Percentiles rank a stretch among this genome's conserved stretches.
These are phyloP conservation scores for Withania somnifera DNA, from an alignment of 305 asterid species.

Conservation along the genomic window DNA sequence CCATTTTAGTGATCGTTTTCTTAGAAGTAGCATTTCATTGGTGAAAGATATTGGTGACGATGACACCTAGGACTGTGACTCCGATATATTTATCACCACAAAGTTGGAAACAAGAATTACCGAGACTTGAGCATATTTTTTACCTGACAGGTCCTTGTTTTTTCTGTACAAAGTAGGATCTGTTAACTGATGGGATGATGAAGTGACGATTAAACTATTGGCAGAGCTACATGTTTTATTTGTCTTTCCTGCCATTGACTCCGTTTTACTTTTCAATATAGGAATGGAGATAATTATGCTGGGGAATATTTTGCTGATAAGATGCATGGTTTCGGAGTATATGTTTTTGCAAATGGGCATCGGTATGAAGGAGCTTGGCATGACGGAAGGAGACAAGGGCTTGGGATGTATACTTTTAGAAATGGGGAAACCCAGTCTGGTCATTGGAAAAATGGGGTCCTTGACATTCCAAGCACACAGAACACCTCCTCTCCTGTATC, in stretches of 20 bases:
- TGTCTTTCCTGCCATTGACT: background rate
- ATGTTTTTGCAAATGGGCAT: constrained; percentile 29
- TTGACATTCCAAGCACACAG: constrained; percentile 23
- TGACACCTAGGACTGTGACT: background rate
- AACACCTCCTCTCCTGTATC: constrained; percentile 5
- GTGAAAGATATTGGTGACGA: background rate
- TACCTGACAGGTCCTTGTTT: background rate
- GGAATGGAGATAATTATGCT: constrained; percentile 26
- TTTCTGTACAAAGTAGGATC: background rate
- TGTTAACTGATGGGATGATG: background rate
- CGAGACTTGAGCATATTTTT: background rate
- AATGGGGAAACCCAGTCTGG: constrained; percentile 28
- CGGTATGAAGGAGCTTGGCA: constrained; percentile 33
- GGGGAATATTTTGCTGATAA: constrained; percentile 33
- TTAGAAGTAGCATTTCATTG: background rate
- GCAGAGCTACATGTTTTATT: background rate
- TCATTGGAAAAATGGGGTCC: constrained; percentile 28
- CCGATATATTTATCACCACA: background rate
- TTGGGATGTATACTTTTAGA: constrained; percentile 27
- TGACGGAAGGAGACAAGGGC: constrained; percentile 29
- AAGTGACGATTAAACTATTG: background rate
- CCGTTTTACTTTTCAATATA: background rate
- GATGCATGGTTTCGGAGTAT: constrained; percentile 32
- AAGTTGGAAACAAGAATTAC: background rate
- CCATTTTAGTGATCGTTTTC: background rate